phyloP scores from a whole-genome alignment of 2,329 filamentous ascomycete species.

The Aspergillus fumigatiaffinis region DNA sequence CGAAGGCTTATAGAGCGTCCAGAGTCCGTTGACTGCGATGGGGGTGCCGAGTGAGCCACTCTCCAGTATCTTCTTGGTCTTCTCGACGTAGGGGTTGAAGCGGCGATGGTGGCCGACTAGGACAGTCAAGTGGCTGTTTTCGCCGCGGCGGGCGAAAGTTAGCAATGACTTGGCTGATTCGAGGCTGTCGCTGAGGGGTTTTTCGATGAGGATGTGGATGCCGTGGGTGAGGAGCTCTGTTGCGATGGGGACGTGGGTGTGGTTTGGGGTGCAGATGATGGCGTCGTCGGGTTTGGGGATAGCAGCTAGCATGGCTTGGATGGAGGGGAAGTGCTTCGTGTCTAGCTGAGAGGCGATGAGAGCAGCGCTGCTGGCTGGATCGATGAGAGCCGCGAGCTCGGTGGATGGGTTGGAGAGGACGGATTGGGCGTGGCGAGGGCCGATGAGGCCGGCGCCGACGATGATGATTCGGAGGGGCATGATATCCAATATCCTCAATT shows the following conservation, averaged over 20 bases:
- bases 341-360: conserved; percentile 34
- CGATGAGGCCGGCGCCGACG: conserved; percentile 43
- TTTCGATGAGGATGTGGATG: conserved; percentile 56
- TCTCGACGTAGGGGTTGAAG: conserved; percentile 55
- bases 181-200: conserved; percentile 48
- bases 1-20: conserved; percentile 50
- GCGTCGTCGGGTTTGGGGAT: conserved; percentile 48
- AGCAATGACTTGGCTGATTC: conserved; percentile 22
- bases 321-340: conserved; percentile 38
- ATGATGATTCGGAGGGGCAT: not conserved
- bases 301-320: conserved; percentile 42
- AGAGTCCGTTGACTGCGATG: conserved; percentile 54
- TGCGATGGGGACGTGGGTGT: conserved; percentile 52
- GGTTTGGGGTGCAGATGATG: conserved; percentile 58
- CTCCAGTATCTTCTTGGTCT: conserved; percentile 46
- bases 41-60: conserved; percentile 43
- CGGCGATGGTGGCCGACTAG: conserved; percentile 57
- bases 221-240: conserved; percentile 46
- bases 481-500: too few species aligned
- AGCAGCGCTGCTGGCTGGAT: conserved; percentile 40
- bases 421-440: conserved; percentile 48
- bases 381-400: conserved; percentile 44
- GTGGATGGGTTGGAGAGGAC: conserved; percentile 38
- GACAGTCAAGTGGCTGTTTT: conserved; percentile 36
- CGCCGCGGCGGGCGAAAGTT: conserved; percentile 13